Base-by-base conservation (phyloP, 371 early-diverging fungal genomes). In the Mycotypha africana region DNA sequence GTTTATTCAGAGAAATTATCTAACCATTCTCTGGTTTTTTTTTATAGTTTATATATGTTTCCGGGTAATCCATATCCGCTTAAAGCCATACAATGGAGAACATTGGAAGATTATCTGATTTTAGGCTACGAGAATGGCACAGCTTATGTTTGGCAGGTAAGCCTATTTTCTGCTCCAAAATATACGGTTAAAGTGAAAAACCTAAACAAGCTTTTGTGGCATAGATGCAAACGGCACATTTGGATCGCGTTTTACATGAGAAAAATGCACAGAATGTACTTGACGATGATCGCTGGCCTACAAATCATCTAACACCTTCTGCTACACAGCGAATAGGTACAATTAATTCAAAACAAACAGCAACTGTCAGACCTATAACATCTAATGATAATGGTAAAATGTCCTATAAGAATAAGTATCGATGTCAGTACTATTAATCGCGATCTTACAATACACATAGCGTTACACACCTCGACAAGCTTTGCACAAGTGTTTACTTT, bases 71-170 rank as follows among this genome's bases (percentile, higher is more conserved):
- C 73, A 2, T 65, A 73, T 43, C 67, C 70, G 3, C 54, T 88
- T 15, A 51, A 53, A 0, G 51, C 70, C 0, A 72, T 91, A 23
- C 84, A 88, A 56, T 87, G 86, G 84, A 70, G 88, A 31, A 67
- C 76, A 9, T 41, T 66, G 19, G 88, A 89, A 37, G 86, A 86
- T 42, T 79, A 82, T 25, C 33, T 89, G 19, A 65, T 85, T 5
- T 66, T 88, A 32, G 80, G 78, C 35, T 80, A 85, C 51, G 56
- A 54, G 1, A 85, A 87, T 42, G 83, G 76, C 8, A 68, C 76
- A 1, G 75, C 78, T 2, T 82, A 71, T 51, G 82, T 88, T 11
- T 91, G 91, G 92, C 87, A 88, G 84, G 85, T 84, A 60, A 36
- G 50, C n/a, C n/a, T n/a, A n/a, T n/a, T n/a, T n/a, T n/a, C n/a